These are phyloP conservation scores for Cantharellus anzutake DNA, from an alignment of 768 basidiomycete species.

Conservation along the genomic window DNA sequence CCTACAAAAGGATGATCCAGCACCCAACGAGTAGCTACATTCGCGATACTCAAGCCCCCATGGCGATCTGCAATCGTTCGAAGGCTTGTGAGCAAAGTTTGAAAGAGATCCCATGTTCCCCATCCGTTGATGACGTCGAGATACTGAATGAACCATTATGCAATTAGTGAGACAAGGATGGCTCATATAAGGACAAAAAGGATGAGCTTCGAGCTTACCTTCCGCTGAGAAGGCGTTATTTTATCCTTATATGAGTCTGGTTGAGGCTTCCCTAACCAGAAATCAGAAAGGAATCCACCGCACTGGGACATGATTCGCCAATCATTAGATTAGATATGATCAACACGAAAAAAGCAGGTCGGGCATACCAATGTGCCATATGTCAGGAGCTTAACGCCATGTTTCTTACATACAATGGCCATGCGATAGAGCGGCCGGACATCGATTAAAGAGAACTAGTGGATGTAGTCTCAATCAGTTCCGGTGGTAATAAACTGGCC, in stretches of 20 bases:
- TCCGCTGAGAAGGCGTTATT: slow-evolving; percentile 67
- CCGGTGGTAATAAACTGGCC: background rate
- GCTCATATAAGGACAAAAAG: no score
- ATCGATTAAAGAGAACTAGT: slow-evolving; percentile 65
- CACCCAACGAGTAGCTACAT: no score
- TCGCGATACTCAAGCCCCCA: no score
- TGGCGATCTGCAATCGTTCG: no score
- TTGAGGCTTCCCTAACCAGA: slow-evolving; percentile 46
- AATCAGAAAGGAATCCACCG: slow-evolving; percentile 63
- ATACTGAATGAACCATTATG: slow-evolving; percentile 28
- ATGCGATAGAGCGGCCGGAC: slow-evolving; percentile 57
- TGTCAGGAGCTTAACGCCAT: slow-evolving; percentile 54
- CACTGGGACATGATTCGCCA: slow-evolving; percentile 27
- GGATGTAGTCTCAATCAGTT: no score
- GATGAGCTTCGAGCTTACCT: slow-evolving; percentile 25
- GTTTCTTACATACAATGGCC: slow-evolving; percentile 54
- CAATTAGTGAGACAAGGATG: no score
- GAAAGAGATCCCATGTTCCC: slow-evolving; percentile 64
- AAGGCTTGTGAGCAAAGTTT: slow-evolving; percentile 29
- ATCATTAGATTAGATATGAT: background rate
- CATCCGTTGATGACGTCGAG: slow-evolving; percentile 69
- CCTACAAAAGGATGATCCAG: no score
- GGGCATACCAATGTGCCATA: slow-evolving; percentile 60
- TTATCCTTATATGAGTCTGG: slow-evolving; percentile 52
- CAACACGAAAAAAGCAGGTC: background rate